Evolutionary conservation across 73 alveolate species (phyloP).

Genomic region (Paramecium caudatum): DNA sequence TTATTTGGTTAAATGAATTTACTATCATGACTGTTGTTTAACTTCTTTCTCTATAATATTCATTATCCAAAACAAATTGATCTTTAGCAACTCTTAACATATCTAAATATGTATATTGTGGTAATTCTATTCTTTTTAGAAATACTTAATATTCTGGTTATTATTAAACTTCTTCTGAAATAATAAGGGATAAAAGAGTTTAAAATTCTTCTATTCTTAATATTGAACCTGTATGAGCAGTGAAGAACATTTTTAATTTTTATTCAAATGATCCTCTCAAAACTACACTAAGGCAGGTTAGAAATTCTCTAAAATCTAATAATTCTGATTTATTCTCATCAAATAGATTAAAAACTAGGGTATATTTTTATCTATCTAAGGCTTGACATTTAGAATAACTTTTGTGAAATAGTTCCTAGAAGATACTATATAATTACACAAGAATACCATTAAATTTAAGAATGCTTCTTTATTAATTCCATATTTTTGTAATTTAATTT

Average conservation of each 20-base stretch:
- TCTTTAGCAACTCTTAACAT: not conserved
- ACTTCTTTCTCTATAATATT: not conserved
- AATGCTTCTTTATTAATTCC: conserved; percentile 40
- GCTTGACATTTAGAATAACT: conserved; percentile 13
- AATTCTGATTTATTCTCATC: conserved; percentile 43
- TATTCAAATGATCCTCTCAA: conserved; percentile 51
- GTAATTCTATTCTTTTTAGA: not conserved
- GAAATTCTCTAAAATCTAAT: conserved; percentile 59
- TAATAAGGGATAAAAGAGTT: not conserved
- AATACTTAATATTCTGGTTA: not conserved
- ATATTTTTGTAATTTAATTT: conserved; percentile 14
- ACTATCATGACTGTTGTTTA: not conserved
- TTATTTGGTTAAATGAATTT: not conserved
- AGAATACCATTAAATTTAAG: conserved; percentile 36
- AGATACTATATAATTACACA: not conserved
- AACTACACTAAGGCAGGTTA: conserved; percentile 7
- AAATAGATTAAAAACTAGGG: not conserved
- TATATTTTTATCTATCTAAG: conserved; percentile 8
- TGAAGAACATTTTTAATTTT: conserved; percentile 61
- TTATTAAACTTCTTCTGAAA: not conserved
- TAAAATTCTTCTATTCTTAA: not conserved
- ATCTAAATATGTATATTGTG: conserved; percentile 22
- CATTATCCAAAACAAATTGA: conserved; percentile 4
- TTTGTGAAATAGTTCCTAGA: conserved; percentile 11
- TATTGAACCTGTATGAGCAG: conserved; percentile 54